Evolutionary conservation across 331 rosid species (phyloP), one percentile per base, ranked within the genome.

Genomic region (Cydonia oblonga): DNA sequence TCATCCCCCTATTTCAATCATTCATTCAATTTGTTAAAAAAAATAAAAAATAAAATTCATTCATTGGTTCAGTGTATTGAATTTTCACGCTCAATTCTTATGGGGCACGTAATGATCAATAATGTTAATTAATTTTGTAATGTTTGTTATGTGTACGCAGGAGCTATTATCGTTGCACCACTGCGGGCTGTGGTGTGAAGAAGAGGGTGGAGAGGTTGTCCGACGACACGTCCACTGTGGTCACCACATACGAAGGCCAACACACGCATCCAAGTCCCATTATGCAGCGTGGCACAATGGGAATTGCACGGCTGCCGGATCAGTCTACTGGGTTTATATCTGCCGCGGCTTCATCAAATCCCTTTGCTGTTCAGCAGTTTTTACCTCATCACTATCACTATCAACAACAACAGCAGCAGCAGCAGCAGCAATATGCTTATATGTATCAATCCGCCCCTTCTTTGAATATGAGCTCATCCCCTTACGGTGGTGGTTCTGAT

Each of bases 151-250:
- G 6, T 66, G 1, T 51, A 18, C 57, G 64, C 78, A 92, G 98
- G 92, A 93, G 96, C 79, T 93, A 93, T 69, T 93, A 91, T 76
- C 90, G 98, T 81, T 93, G 98, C 95, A 93, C 98, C 69, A 87
- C 90, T 0, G 68, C 81, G 0, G 82, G 75, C 1, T 93, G 98
- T 23, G 92, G 91, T 2, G 96, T 93, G 54, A 93, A 93, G 89
- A 93, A 93, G 90, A 80, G 97, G 22, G 92, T 93, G 44, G 98
- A 93, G 85, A 83, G 97, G 23, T 88, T 87, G 24, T 84, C 86
- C 2, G 87, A 78, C 1, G 88, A 93, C 46, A 71, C 90, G 1
- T 52, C 93, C 6, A 77, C 73, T 8, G 92, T 91, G 18, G 86
- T 93, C 20, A 93, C 98, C 0, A 91, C 93, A 22, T 93, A 93